Conservation (phyloP, 2,329 filamentous ascomycete genomes). For the Apiospora sp. region DNA sequence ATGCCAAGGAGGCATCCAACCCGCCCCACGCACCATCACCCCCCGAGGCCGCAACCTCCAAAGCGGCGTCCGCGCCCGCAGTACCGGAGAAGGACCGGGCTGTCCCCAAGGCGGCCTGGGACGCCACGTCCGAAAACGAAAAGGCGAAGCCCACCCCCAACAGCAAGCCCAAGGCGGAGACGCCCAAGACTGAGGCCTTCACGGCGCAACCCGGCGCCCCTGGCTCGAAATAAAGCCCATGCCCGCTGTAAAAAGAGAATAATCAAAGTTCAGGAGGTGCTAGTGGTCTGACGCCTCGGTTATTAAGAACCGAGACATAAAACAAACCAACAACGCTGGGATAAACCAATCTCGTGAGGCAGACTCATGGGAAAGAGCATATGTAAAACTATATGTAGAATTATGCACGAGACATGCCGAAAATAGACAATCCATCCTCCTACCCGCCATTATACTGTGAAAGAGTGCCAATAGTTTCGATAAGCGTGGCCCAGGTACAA, state of each 20-base stretch:
- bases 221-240: background rate
- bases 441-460: background rate
- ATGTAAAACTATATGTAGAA: conserved; percentile 17
- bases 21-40: background rate
- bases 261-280: background rate
- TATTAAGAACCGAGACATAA: background rate
- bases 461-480: no score
- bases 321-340: no score
- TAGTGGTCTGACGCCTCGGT: background rate
- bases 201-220: background rate
- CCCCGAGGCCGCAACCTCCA: background rate
- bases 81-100: background rate
- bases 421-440: conserved; percentile 15
- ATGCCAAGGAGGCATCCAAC: background rate
- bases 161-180: conserved; percentile 9
- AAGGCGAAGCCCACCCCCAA: background rate
- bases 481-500: background rate
- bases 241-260: background rate
- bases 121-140: conserved; percentile 2
- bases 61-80: background rate
- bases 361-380: background rate
- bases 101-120: background rate
- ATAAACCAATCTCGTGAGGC: background rate
- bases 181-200: conserved; percentile 1
- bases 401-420: conserved; percentile 20